A percentile compares a stretch with the other conserved stretches of the same genome.
Evolutionary conservation across 2,329 filamentous ascomycete species (phyloP).

Genomic region (Claviceps africana): DNA sequence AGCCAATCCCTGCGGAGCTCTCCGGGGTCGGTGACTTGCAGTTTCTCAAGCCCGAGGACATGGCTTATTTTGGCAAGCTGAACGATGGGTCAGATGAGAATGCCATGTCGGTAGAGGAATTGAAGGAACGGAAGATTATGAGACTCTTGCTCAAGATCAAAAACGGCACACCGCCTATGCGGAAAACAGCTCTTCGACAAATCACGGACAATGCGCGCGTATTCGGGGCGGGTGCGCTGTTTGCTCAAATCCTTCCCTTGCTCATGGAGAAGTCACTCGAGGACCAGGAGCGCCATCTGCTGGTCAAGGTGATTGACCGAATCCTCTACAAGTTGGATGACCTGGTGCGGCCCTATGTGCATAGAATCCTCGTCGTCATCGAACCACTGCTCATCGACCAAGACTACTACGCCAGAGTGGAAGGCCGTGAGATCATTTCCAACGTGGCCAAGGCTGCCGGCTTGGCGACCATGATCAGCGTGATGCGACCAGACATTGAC

Average conservation of each 20-base stretch:
- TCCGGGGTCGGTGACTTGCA: conserved; percentile 91
- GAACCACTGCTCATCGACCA: conserved; percentile 98
- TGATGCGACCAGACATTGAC: conserved; percentile 97
- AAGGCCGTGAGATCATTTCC: conserved; percentile 96
- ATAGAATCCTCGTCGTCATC: conserved; percentile 97
- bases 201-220: conserved; percentile 94
- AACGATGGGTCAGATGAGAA: conserved; percentile 91
- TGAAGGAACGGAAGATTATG: conserved; percentile 99
- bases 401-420: conserved; percentile 96
- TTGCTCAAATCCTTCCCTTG: conserved; percentile 92
- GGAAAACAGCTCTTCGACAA: conserved; percentile 93
- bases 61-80: conserved; percentile 96
- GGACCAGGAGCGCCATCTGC: conserved; percentile 91
- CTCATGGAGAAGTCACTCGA: conserved; percentile 98
- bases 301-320: conserved; percentile 98
- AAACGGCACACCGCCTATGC: conserved; percentile 96
- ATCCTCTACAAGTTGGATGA: conserved; percentile 98
- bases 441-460: conserved; percentile 95
- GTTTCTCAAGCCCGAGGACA: conserved; percentile 97
- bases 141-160: conserved; percentile 92
- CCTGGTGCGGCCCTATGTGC: conserved; percentile 85
- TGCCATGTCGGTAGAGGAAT: conserved; percentile 77
- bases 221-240: conserved; percentile 85
- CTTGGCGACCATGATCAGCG: conserved; percentile 97
- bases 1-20: conserved; percentile 88